A percentile compares a stretch with the other conserved stretches of the same genome.
phyloP scores from a whole-genome alignment of 148 eudicot species.

The Rhododendron ferrugineum region DNA sequence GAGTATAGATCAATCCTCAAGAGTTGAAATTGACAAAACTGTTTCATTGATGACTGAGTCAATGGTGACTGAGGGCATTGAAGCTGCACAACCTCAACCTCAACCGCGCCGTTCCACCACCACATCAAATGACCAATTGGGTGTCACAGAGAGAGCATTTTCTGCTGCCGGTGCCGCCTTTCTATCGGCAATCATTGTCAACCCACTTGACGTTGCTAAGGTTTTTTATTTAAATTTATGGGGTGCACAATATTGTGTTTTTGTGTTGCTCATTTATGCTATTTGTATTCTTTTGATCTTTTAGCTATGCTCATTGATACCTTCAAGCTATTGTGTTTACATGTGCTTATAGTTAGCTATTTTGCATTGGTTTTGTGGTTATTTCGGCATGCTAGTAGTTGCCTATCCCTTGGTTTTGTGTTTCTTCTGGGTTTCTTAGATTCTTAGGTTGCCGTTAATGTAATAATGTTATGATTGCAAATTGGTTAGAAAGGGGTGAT shows the following conservation, averaged over 20 bases:
- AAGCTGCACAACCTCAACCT: slow-evolving; percentile 12
- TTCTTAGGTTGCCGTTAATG: background rate
- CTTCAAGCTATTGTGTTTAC: background rate
- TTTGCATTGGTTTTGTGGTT: background rate
- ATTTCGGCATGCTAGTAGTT: background rate
- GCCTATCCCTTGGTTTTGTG: background rate
- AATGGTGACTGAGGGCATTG: slow-evolving; percentile 17
- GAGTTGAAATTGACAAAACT: slow-evolving; percentile 16
- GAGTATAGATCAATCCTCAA: slow-evolving; percentile 23
- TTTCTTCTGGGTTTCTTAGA: background rate
- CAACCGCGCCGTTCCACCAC: slow-evolving; percentile 4
- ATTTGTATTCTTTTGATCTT: background rate
- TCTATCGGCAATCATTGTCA: slow-evolving; percentile 80
- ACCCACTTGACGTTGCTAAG: slow-evolving; percentile 98
- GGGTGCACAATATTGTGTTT: background rate
- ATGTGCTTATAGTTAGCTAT: background rate
- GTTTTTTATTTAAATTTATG: slow-evolving; percentile 16
- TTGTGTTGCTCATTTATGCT: background rate
- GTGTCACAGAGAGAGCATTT: slow-evolving; percentile 55
- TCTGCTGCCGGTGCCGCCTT: slow-evolving; percentile 95
- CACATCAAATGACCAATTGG: slow-evolving; percentile 30
- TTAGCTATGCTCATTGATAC: background rate
- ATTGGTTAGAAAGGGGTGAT: background rate
- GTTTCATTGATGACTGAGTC: slow-evolving; percentile 22
- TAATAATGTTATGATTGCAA: background rate